These are phyloP conservation scores for Camellia lanceoleosa DNA, from an alignment of 148 eudicot genomes.

Conservation along the genomic window DNA sequence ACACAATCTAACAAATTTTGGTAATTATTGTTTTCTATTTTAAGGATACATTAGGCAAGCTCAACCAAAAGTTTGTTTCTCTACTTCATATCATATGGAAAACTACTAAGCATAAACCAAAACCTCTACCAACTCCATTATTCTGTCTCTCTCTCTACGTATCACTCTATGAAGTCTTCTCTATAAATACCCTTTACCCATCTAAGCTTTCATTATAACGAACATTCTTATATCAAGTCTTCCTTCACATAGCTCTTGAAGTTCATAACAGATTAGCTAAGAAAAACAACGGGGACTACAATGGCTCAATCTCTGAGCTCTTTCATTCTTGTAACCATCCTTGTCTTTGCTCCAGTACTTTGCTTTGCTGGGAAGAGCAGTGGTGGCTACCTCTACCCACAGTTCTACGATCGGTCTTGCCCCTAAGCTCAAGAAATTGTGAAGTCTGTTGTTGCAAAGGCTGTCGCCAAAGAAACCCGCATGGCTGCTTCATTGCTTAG, in stretches of 20 bases:
- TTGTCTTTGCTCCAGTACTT: slow-evolving; percentile 36
- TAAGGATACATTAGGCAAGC: not conserved
- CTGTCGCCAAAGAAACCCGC: slow-evolving; percentile 61
- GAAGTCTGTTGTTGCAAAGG: slow-evolving; percentile 57
- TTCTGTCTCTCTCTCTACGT: not conserved
- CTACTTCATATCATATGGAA: not conserved
- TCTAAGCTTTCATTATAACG: slow-evolving; percentile 24
- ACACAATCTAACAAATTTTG: not conserved
- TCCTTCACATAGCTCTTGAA: not conserved
- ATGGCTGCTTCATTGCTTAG: slow-evolving; percentile 86
- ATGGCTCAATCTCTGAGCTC: slow-evolving; percentile 38
- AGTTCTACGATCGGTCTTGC: slow-evolving; percentile 70
- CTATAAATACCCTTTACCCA: slow-evolving; percentile 17
- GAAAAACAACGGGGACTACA: not conserved
- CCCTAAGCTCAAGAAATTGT: slow-evolving; percentile 58
- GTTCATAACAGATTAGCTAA: not conserved
- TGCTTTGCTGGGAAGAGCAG: slow-evolving; percentile 33
- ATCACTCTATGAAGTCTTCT: not conserved
- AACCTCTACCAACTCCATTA: slow-evolving; percentile 35
- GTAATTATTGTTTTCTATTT: slow-evolving; percentile 5
- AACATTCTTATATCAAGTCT: slow-evolving; percentile 13
- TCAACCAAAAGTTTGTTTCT: slow-evolving; percentile 5
- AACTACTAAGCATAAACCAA: slow-evolving; percentile 2
- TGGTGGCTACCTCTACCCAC: slow-evolving; percentile 63
- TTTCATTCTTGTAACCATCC: slow-evolving; percentile 23